Evolutionary conservation across 108 stramenopile species (phyloP), one percentile per base, ranked within the genome.

Genomic region (Aurantiochytrium sp.): DNA sequence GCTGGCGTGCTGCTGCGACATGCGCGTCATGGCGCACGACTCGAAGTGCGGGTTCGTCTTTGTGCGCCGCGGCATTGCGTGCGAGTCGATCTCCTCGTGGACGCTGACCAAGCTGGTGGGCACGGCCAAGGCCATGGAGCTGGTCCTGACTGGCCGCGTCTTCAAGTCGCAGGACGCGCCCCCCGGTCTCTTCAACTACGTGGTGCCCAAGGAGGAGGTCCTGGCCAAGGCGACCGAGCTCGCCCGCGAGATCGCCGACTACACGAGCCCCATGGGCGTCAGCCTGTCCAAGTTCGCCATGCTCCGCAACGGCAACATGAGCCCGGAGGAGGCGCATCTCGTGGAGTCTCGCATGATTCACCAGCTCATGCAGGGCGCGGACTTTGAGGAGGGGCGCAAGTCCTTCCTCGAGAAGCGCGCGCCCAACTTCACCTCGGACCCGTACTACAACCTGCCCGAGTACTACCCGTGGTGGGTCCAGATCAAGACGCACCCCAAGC

Each of bases 41-140:
- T 81, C 73, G 1, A 81, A 81, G 39, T 41, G 39, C 24, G 73
- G 73, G 10, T 81, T 81, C 32, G 73, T 81, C n/a, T 81, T 81
- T 81, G 73, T 48, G 6, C 73, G 73, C 73, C 73, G 73, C 45
- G 73, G 73, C 45, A 12, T 81, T 41, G 73, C 73, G n/a, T 81
- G 73, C 73, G 73, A 81, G 73, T 48, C 73, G 39, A 81, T 81
- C 45, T 81, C 73, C 15, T 48, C 42, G 24, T 81, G 73, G 73
- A 41, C 45, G 42, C 45, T 81, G 73, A 6, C 36, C 39, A 41
- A 48, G 42, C 45, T 81, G 1, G 45, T 81, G 39, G 73, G 73
- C 73, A 81, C 30, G 73, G 45, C 19, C 4, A 81, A 81, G 30
- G 73, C 73, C 39, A 81, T 81, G 73, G 73, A 81, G 73, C 73